phyloP scores from a whole-genome alignment of 257 asterid genomes.

The Nicotiana paniculata region DNA sequence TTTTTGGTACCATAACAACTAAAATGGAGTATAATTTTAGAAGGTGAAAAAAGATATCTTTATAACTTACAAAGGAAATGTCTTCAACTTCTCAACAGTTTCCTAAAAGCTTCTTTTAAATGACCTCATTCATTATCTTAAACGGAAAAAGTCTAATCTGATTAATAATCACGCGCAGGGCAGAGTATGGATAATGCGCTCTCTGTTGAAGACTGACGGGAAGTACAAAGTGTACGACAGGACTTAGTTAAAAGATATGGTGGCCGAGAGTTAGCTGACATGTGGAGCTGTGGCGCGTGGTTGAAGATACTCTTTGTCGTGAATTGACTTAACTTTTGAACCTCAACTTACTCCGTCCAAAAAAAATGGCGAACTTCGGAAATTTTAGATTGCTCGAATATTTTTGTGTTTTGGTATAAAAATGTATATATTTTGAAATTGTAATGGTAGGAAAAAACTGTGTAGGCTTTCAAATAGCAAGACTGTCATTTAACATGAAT shows the following conservation, averaged over 20 bases:
- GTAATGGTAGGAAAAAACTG: neutral
- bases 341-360: no score
- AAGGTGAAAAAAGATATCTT: no score
- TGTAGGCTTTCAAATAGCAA: neutral
- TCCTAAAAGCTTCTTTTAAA: slow-evolving; percentile 25
- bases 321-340: neutral
- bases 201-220: neutral
- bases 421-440: no score
- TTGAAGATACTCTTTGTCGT: neutral
- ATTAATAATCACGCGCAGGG: slow-evolving; percentile 24
- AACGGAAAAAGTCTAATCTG: neutral
- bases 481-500: neutral
- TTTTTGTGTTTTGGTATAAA: no score
- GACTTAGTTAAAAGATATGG: neutral
- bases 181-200: slow-evolving; percentile 7
- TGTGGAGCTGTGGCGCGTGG: slow-evolving; percentile 19
- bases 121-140: slow-evolving; percentile 23
- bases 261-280: neutral
- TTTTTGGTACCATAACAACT: no score
- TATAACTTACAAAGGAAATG: neutral
- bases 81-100: slow-evolving; percentile 13
- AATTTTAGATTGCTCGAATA: no score
- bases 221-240: neutral
- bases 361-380: no score
- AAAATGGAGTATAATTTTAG: no score